Evolutionary conservation across 2,329 filamentous ascomycete species (phyloP).

Genomic region (Celoporthe dispersa): DNA sequence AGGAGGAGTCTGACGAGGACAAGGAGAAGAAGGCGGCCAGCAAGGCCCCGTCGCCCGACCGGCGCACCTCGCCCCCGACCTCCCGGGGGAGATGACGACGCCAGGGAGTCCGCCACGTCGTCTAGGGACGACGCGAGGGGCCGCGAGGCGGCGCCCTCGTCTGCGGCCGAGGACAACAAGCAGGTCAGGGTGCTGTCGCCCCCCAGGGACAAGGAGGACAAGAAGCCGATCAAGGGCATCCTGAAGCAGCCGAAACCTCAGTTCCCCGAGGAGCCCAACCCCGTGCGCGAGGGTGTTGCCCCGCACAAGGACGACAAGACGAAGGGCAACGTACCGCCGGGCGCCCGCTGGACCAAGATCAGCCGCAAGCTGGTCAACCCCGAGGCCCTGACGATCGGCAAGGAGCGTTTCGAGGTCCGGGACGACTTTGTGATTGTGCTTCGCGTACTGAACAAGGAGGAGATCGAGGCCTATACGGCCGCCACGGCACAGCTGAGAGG

Average conservation of each 20-base stretch:
- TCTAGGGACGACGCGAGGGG: constrained; percentile 44
- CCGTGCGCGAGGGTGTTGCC: constrained; percentile 86
- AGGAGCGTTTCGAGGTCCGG: constrained; percentile 90
- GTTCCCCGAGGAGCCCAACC: constrained; percentile 86
- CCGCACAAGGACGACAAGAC: constrained; percentile 87
- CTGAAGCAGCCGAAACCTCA: constrained; percentile 79
- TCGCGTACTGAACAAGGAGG: constrained; percentile 82
- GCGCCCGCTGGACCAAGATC: constrained; percentile 93
- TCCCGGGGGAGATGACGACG: constrained; percentile 16
- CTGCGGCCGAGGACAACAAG: constrained; percentile 45
- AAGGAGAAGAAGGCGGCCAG: constrained; percentile 31
- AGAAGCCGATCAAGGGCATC: constrained; percentile 79
- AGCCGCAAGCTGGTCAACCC: constrained; percentile 87
- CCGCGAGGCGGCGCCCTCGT: constrained; percentile 43
- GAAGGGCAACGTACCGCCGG: constrained; percentile 73
- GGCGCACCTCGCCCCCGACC: constrained; percentile 16
- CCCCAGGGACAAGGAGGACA: constrained; percentile 64
- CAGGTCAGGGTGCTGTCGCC: constrained; percentile 75
- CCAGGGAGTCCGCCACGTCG: constrained; percentile 6
- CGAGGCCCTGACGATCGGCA: constrained; percentile 81
- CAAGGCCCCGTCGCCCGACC: constrained; percentile 35
- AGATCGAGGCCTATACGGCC: constrained; percentile 85
- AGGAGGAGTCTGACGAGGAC: constrained; percentile 40
- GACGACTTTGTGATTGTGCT: constrained; percentile 93
- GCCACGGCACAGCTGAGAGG: constrained; percentile 82